Base-by-base conservation (phyloP, 2,329 filamentous ascomycete species). In the Xylaria sp. region DNA sequence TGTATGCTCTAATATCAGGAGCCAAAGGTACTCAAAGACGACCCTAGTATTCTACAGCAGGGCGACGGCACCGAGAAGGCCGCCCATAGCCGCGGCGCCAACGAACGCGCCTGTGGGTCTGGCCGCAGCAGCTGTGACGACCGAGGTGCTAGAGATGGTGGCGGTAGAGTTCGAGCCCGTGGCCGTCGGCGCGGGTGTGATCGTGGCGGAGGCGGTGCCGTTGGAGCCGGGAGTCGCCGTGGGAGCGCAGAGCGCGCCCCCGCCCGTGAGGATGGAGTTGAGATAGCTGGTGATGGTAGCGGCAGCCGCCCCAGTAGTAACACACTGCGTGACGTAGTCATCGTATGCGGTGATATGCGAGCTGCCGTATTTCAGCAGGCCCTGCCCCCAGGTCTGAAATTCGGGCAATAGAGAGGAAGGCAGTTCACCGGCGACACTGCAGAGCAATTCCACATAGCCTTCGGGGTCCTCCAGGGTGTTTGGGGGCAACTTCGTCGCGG, bases 361-460 rank as follows among this genome's bases (percentile, higher is more conserved):
- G 61, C 66, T 65, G 12, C 58, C 67, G 17, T 66, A 65, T 24
- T 53, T 65, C 19, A 65, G 47, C 19, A 68, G 58, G 1, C 8
- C 47, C 1, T 3, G 2, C 30, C 62, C 66, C 27, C 47, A 65
- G 53, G 27, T 55, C 53, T 68, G 27, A 8, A 68, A 68, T 0
- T 21, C 54, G 47, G 62, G 62, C 27, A 68, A n/a, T 4, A 62
- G 6, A 19, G 62, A 61, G n/a, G 36, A 5, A 9, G 62, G 66
- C 3, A 68, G 21, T 9, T 61, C 57, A 30, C 24, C 27, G 7
- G 58, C 66, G 19, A 54, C 17, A 11, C 17, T 27, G 51, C 64
- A 66, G 36, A 69, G 19, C 11, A 50, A 14, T 1, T 57, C 14
- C 5, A 54, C 36, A 47, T 65, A 69, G 12, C 12, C 58, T 4